These are phyloP conservation scores for Coniochaeta pulveracea DNA, from an alignment of 2,329 filamentous ascomycete species.

Conservation along the genomic window DNA sequence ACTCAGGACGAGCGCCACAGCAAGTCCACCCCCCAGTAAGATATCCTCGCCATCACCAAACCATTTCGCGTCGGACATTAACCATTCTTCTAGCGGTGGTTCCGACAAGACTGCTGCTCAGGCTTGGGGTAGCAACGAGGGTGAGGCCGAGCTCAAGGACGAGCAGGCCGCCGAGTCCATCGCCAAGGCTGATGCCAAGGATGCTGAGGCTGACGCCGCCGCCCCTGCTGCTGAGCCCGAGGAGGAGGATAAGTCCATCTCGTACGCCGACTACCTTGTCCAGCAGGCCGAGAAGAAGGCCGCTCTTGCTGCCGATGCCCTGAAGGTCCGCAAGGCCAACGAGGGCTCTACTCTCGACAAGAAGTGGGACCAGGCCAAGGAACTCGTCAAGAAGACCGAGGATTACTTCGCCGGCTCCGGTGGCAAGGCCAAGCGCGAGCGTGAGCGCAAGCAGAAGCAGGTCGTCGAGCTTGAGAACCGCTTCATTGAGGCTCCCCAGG, in stretches of 20 bases:
- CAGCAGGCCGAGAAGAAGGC: slow-evolving; percentile 63
- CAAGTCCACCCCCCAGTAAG: slow-evolving; percentile 35
- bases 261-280: slow-evolving; percentile 79
- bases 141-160: slow-evolving; percentile 75
- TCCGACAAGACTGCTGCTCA: slow-evolving; percentile 81
- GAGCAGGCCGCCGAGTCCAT: slow-evolving; percentile 87
- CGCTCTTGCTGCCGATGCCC: slow-evolving; percentile 48
- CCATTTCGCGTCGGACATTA: neutral
- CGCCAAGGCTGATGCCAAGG: slow-evolving; percentile 74
- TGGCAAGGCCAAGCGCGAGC: slow-evolving; percentile 75
- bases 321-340: slow-evolving; percentile 79
- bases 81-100: slow-evolving; percentile 38
- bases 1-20: slow-evolving; percentile 46
- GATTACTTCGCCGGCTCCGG: slow-evolving; percentile 65
- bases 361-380: slow-evolving; percentile 85
- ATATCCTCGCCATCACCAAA: slow-evolving; percentile 4
- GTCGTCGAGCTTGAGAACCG: slow-evolving; percentile 80
- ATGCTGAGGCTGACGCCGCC: slow-evolving; percentile 36
- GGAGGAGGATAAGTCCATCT: slow-evolving; percentile 59
- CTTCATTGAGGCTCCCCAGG: slow-evolving; percentile 59
- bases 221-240: slow-evolving; percentile 19
- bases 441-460: slow-evolving; percentile 87
- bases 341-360: slow-evolving; percentile 80
- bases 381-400: slow-evolving; percentile 54
- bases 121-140: slow-evolving; percentile 79